Percentiles rank a stretch among this genome's conserved stretches.
Evolutionary conservation across 805 yeast species (phyloP).

Genomic region (Suhomyces sp.): DNA sequence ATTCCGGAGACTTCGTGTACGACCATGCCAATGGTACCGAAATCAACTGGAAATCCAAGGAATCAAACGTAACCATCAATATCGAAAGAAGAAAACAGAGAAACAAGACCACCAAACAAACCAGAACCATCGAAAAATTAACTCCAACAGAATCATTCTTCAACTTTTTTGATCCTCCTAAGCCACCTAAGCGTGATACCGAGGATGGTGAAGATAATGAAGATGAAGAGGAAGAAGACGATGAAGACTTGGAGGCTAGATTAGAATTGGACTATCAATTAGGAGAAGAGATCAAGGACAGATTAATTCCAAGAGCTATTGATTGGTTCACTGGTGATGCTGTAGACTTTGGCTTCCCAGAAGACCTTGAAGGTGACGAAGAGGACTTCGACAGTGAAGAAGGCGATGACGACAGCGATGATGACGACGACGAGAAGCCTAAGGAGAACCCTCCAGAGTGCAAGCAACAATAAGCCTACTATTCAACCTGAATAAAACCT

Average conservation of each 20-base stretch:
- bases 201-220: conserved; percentile 50
- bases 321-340: conserved; percentile 99
- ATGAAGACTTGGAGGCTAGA: conserved; percentile 74
- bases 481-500: neutral
- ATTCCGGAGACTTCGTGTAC: conserved; percentile 93
- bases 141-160: conserved; percentile 95
- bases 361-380: conserved; percentile 58
- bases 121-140: conserved; percentile 90
- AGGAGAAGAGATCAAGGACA: conserved; percentile 95
- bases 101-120: conserved; percentile 93
- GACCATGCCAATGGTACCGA: conserved; percentile 93
- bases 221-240: conserved; percentile 58
- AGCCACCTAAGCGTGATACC: conserved; percentile 50
- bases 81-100: conserved; percentile 96
- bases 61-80: conserved; percentile 75
- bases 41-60: conserved; percentile 80
- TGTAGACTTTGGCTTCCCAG: conserved; percentile 63
- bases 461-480: conserved; percentile 52
- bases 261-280: conserved; percentile 90
- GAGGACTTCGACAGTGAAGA: conserved; percentile 62
- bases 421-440: conserved; percentile 58
- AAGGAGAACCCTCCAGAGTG: conserved; percentile 74
- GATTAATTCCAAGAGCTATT: conserved; percentile 91
- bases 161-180: conserved; percentile 94
- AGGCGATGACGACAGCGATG: conserved; percentile 58